phyloP scores from a whole-genome alignment of 2,329 filamentous ascomycete species.

The Nemania diffusa region DNA sequence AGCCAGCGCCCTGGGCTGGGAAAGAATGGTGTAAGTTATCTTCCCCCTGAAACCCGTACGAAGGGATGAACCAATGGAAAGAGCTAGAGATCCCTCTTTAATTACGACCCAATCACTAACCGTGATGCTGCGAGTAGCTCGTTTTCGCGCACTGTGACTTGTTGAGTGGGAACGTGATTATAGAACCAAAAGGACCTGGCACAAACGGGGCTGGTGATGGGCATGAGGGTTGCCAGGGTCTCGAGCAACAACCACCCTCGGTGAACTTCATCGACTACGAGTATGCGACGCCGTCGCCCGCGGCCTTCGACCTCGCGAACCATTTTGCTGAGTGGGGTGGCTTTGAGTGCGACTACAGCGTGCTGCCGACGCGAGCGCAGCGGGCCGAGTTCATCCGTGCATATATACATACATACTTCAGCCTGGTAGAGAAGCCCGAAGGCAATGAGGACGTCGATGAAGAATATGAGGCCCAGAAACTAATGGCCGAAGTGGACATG shows the following conservation, averaged over 20 bases:
- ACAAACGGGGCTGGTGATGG: constrained; percentile 46
- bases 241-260: constrained; percentile 53
- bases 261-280: constrained; percentile 98
- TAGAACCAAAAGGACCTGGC: constrained; percentile 64
- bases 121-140: constrained; percentile 61
- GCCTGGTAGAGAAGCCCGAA: constrained; percentile 55
- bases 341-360: constrained; percentile 90
- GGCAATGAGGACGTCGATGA: constrained; percentile 51
- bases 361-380: constrained; percentile 80
- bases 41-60: not conserved
- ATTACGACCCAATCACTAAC: constrained; percentile 1
- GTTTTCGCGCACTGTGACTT: constrained; percentile 97
- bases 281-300: constrained; percentile 92
- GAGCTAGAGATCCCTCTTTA: not conserved
- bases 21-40: constrained; percentile 72
- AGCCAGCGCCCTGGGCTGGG: constrained; percentile 82
- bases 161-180: constrained; percentile 94
- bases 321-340: constrained; percentile 99
- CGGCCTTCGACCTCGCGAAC: constrained; percentile 96
- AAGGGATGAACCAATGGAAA: not conserved
- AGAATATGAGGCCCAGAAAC: constrained; percentile 71
- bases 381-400: constrained; percentile 83
- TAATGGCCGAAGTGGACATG: constrained; percentile 83
- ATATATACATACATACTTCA: constrained; percentile 81
- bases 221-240: constrained; percentile 42